Conservation (phyloP, 2,329 filamentous ascomycete species). For the Fusarium sp. region DNA sequence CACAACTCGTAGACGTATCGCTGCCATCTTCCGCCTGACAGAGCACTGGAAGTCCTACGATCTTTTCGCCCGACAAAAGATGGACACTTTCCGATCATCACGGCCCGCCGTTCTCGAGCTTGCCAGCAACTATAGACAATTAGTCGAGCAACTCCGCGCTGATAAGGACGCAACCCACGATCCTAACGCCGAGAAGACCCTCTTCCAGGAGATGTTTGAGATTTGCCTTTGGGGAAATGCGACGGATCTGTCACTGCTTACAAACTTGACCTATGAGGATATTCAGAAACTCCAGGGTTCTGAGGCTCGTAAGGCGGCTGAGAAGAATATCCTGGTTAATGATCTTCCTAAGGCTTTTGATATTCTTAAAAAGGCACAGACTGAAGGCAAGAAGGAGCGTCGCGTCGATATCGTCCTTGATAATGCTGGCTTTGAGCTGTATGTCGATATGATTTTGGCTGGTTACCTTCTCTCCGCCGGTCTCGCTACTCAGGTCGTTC, state of each 20-base stretch:
- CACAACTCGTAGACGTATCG: conserved; percentile 71
- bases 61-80: conserved; percentile 90
- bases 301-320: conserved; percentile 84
- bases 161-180: conserved; percentile 66
- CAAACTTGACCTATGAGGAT: conserved; percentile 91
- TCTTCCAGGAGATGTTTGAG: conserved; percentile 95
- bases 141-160: conserved; percentile 74
- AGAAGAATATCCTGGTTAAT: conserved; percentile 93
- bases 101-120: conserved; percentile 87
- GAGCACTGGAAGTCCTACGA: conserved; percentile 91
- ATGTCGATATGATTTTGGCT: conserved; percentile 91
- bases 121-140: conserved; percentile 80
- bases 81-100: conserved; percentile 91
- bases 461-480: conserved; percentile 88
- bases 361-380: conserved; percentile 73
- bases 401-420: conserved; percentile 95
- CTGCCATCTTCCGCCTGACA: conserved; percentile 80
- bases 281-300: conserved; percentile 96
- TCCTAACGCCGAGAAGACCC: conserved; percentile 76
- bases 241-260: conserved; percentile 91
- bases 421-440: conserved; percentile 97
- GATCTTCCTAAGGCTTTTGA: conserved; percentile 81
- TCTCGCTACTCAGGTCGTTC: conserved; percentile 85
- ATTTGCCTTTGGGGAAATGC: conserved; percentile 98
- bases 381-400: conserved; percentile 73